A percentile compares a stretch with the other conserved stretches of the same genome.
Conservation (phyloP, 148 eudicot genomes). For the Cornus controversa region DNA sequence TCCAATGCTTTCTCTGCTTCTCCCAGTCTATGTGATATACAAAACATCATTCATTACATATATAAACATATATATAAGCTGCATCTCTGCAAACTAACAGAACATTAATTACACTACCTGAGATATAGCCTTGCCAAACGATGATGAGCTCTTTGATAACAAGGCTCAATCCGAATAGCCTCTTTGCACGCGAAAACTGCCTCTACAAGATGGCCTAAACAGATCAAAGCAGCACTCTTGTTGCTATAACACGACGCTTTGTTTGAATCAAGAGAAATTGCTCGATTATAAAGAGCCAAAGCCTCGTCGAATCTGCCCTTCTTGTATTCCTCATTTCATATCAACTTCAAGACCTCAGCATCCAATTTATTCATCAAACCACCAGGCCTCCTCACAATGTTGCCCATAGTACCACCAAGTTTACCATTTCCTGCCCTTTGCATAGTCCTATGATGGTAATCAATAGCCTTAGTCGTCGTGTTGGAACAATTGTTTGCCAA, state of each 20-base stretch:
- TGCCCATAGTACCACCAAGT: conserved; percentile 21
- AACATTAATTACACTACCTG: conserved; percentile 34
- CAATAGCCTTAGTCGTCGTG: not conserved
- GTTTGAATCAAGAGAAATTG: conserved; percentile 52
- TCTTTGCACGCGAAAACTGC: conserved; percentile 62
- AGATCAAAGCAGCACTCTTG: conserved; percentile 61
- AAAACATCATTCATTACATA: not conserved
- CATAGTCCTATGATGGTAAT: conserved; percentile 3
- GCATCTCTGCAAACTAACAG: not conserved
- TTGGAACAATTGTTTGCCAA: not conserved
- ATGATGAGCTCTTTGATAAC: conserved; percentile 64
- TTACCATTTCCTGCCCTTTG: conserved; percentile 11
- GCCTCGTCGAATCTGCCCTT: conserved; percentile 73
- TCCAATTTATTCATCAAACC: conserved; percentile 32
- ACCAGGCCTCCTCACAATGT: not conserved
- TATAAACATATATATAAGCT: too few relatives aligned
- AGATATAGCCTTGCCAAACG: conserved; percentile 64
- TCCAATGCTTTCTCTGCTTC: conserved; percentile 58
- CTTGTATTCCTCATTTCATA: conserved; percentile 71
- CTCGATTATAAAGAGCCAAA: conserved; percentile 51
- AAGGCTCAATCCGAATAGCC: conserved; percentile 60
- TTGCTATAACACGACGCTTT: conserved; percentile 61
- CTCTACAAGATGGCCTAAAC: conserved; percentile 62
- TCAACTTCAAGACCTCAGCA: conserved; percentile 50
- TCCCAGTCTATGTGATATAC: conserved; percentile 51